phyloP scores from a whole-genome alignment of 2,329 filamentous ascomycete species.

The Talaromyces sp. region DNA sequence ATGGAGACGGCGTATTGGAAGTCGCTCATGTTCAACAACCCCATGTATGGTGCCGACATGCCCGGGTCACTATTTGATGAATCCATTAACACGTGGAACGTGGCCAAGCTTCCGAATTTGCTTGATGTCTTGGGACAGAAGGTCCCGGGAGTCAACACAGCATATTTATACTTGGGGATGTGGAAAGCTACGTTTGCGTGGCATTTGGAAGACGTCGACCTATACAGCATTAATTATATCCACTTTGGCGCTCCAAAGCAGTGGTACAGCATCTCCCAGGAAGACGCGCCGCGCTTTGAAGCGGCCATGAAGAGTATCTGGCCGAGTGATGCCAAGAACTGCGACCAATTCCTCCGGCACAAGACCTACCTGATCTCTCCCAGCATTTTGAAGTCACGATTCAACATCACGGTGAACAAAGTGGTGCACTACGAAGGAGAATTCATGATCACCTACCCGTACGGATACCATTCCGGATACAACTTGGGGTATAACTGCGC shows the following conservation, averaged over 20 bases:
- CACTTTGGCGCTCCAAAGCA: conserved; percentile 98
- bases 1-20: conserved; percentile 96
- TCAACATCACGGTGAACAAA: conserved; percentile 93
- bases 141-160: conserved; percentile 95
- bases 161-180: conserved; percentile 97
- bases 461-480: conserved; percentile 96
- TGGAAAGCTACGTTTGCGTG: conserved; percentile 99
- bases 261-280: conserved; percentile 98
- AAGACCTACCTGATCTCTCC: conserved; percentile 97
- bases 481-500: conserved; percentile 98
- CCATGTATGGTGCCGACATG: conserved; percentile 94
- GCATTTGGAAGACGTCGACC: conserved; percentile 96
- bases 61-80: conserved; percentile 93
- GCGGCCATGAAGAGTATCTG: conserved; percentile 92
- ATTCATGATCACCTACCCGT: conserved; percentile 97
- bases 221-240: conserved; percentile 99
- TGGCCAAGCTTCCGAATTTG: conserved; percentile 89
- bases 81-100: conserved; percentile 78
- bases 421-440: conserved; percentile 93
- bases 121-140: conserved; percentile 92
- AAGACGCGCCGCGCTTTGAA: conserved; percentile 88
- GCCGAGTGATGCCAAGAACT: conserved; percentile 92
- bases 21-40: conserved; percentile 88
- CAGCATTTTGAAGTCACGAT: conserved; percentile 77
- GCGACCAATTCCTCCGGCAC: conserved; percentile 91